Conservation (phyloP, 768 basidiomycete genomes). For the Cytidiella melzeri region DNA sequence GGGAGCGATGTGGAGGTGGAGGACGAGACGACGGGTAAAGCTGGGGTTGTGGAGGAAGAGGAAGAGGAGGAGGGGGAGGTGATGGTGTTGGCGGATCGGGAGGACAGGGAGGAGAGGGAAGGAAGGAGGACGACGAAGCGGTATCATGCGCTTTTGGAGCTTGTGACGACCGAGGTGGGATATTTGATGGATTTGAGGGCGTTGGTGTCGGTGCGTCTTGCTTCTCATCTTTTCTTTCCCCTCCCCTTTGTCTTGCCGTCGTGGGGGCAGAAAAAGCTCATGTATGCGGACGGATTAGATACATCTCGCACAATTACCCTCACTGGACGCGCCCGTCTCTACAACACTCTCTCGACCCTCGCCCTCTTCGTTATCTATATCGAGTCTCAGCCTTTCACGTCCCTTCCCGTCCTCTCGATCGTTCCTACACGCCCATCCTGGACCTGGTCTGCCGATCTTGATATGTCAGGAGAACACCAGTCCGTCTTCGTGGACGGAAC, state of each 20-base stretch:
- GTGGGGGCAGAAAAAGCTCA: background rate
- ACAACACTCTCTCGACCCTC: slow-evolving; percentile 19
- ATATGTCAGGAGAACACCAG: no score
- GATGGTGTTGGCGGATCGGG: background rate
- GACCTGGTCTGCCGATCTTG: no score
- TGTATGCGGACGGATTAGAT: slow-evolving; percentile 37
- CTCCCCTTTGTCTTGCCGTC: background rate
- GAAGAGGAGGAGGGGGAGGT: background rate
- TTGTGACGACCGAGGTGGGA: slow-evolving; percentile 77
- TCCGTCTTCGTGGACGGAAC: no score
- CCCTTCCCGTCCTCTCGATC: slow-evolving; percentile 18
- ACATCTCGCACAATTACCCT: slow-evolving; percentile 26
- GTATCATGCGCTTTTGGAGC: slow-evolving; percentile 77
- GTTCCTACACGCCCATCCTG: slow-evolving; percentile 11
- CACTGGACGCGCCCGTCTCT: slow-evolving; percentile 30
- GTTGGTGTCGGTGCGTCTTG: slow-evolving; percentile 58
- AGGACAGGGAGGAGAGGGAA: background rate
- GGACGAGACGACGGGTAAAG: slow-evolving; percentile 5
- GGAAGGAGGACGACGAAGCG: slow-evolving; percentile 14
- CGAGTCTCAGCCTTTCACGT: slow-evolving; percentile 12
- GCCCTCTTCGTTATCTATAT: slow-evolving; percentile 16
- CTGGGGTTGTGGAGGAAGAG: background rate
- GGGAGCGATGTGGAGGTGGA: slow-evolving; percentile 9
- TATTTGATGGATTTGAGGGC: slow-evolving; percentile 76
- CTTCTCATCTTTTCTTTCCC: slow-evolving; percentile 2